A percentile compares a stretch with the other conserved stretches of the same genome.
phyloP scores from a whole-genome alignment of 345 rosid genomes.

The Erodium maritimum region DNA sequence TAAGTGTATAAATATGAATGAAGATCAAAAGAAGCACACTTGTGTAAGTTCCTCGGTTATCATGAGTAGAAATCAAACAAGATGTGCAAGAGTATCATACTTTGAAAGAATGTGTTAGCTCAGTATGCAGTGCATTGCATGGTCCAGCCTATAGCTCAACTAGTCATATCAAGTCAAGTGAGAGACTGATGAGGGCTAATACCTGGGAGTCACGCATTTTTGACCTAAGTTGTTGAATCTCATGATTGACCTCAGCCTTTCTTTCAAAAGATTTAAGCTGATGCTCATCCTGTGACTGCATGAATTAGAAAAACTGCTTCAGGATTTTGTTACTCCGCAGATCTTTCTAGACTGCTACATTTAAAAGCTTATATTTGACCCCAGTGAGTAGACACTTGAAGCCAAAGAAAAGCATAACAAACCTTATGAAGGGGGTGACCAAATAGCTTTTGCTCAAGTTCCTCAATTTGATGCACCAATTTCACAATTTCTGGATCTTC shows the following conservation, averaged over 20 bases:
- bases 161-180: not conserved
- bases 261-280: slow-evolving; percentile 69
- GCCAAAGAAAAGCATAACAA: slow-evolving; percentile 2
- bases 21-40: not conserved
- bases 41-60: not conserved
- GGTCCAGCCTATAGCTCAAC: not conserved
- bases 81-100: not conserved
- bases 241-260: slow-evolving; percentile 91
- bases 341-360: too few species aligned
- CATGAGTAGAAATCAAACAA: not conserved
- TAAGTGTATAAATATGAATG: not conserved
- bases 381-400: slow-evolving; percentile 1
- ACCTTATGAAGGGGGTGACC: slow-evolving; percentile 94
- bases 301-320: slow-evolving; percentile 12
- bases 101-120: not conserved
- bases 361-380: too few species aligned
- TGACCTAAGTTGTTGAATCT: slow-evolving; percentile 83
- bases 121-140: not conserved
- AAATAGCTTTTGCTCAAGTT: slow-evolving; percentile 61
- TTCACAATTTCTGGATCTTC: slow-evolving; percentile 83
- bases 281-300: slow-evolving; percentile 73
- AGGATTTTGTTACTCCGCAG: too few species aligned
- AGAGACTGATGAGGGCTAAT: slow-evolving; percentile 6
- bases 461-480: slow-evolving; percentile 71
- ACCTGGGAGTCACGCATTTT: slow-evolving; percentile 99